Evolutionary conservation across 306 rosid genomes (phyloP), one percentile per base, ranked within the genome.

Genomic region (Crataegus laevigata): DNA sequence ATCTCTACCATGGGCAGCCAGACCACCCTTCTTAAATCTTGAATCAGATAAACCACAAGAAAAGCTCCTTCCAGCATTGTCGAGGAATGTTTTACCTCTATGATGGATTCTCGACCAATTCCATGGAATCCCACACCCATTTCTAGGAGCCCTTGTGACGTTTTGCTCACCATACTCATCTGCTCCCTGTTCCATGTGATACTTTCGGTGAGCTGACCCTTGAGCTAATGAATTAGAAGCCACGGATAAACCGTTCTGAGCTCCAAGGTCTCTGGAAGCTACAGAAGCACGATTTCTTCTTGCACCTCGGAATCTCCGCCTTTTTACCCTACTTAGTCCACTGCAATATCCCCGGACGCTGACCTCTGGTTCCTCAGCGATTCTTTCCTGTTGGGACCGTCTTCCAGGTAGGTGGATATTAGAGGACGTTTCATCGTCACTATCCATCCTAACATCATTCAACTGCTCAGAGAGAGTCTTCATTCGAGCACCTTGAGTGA

Each of bases 41-140:
- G 97, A 77, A 81, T 96, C 99, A 34, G 99, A 89, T 72, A 89
- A 85, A 72, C 99, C 99, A 84, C 99, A 96, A 71, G 99, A 82
- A 8, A 96, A 85, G 81, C 99, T 90, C 84, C 96, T 85, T 66
- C 99, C 99, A 77, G 99, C 99, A 79, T 84, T 82, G 86, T 96
- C 99, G 80, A 96, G 88, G 82, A 96, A 78, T 62, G 96, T 84
- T 80, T 90, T 96, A 69, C 99, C 93, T 75, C 99, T 86, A 59
- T 92, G 85, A 84, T 96, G 99, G 86, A 96, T 96, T 78, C 93
- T 88, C 61, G 99, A 96, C 99, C 99, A 96, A 82, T 92, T 96
- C 96, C 96, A 96, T 14, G 98, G 99, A 80, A 96, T 86, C 64
- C 99, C 99, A 77, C 99, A 96, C 61, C 98, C 97, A 75, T 96